Evolutionary conservation across 2,329 filamentous ascomycete species (phyloP).

Genomic region (Trichoderma koningii): DNA sequence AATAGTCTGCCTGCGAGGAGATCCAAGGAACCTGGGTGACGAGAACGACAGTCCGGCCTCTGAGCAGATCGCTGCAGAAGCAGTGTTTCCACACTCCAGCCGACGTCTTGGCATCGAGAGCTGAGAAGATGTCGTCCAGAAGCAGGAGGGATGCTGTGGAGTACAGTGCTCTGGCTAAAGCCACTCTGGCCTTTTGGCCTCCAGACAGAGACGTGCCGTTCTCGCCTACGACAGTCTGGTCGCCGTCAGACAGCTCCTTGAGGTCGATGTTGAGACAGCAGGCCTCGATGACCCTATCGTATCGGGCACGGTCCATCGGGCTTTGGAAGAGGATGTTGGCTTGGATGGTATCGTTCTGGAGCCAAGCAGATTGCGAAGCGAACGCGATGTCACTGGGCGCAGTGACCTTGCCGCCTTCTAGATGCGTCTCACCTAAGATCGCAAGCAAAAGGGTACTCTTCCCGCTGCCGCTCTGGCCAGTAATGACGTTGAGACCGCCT

Average conservation of each 20-base stretch:
- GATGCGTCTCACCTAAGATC: slow-evolving; percentile 57
- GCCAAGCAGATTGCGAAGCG: slow-evolving; percentile 59
- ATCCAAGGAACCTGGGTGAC: slow-evolving; percentile 61
- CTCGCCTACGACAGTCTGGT: slow-evolving; percentile 56
- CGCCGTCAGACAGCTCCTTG: slow-evolving; percentile 51
- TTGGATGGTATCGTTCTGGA: slow-evolving; percentile 58
- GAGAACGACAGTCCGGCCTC: slow-evolving; percentile 56
- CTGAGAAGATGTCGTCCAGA: slow-evolving; percentile 62
- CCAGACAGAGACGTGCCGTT: slow-evolving; percentile 58
- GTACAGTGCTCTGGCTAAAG: slow-evolving; percentile 59
- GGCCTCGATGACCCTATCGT: slow-evolving; percentile 57
- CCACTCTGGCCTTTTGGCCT: slow-evolving; percentile 59
- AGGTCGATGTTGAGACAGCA: slow-evolving; percentile 57
- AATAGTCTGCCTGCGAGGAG: slow-evolving; percentile 52
- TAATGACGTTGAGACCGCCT: slow-evolving; percentile 56
- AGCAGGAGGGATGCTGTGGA: slow-evolving; percentile 57
- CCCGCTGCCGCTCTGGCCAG: slow-evolving; percentile 57
- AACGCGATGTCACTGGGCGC: slow-evolving; percentile 57
- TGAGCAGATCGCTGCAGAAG: slow-evolving; percentile 58
- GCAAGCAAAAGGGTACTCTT: slow-evolving; percentile 59
- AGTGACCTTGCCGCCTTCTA: slow-evolving; percentile 51
- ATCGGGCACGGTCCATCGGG: slow-evolving; percentile 53
- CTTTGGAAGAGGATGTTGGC: slow-evolving; percentile 59
- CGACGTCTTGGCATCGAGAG: slow-evolving; percentile 60
- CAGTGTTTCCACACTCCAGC: slow-evolving; percentile 58